phyloP scores from a whole-genome alignment of 2,329 filamentous ascomycete species.

The Claviceps sorghi region DNA sequence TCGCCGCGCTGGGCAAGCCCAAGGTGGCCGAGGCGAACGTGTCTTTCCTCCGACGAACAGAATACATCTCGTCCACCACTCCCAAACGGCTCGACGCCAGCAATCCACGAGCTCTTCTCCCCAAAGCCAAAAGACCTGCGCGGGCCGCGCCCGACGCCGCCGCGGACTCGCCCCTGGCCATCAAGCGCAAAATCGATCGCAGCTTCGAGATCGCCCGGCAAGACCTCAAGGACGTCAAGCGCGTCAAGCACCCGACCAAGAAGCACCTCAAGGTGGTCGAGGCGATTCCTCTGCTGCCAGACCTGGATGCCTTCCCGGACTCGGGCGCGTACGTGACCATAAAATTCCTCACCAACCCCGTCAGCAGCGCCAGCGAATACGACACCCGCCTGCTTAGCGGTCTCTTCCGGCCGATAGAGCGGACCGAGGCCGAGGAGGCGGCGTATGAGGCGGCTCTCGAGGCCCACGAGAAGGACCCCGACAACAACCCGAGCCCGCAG shows the following conservation, averaged over 20 bases:
- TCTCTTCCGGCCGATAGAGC: constrained; percentile 45
- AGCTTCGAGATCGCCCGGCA: constrained; percentile 41
- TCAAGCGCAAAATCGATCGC: constrained; percentile 52
- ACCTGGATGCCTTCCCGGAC: constrained; percentile 55
- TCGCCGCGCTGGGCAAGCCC: constrained; percentile 73
- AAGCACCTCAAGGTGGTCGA: constrained; percentile 43
- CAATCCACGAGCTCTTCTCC: constrained; percentile 24
- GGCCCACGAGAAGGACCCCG: constrained; percentile 41
- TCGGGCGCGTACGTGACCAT: constrained; percentile 54
- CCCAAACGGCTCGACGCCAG: constrained; percentile 34
- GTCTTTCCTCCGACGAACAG: constrained; percentile 87
- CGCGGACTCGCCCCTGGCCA: constrained; percentile 48
- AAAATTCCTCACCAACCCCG: constrained; percentile 53
- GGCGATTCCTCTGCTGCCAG: constrained; percentile 46
- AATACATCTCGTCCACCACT: constrained; percentile 66
- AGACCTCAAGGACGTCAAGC: constrained; percentile 37
- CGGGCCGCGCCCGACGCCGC: constrained; percentile 43
- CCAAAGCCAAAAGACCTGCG: constrained; percentile 18
- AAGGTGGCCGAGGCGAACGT: constrained; percentile 63
- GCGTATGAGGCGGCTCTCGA: constrained; percentile 35
- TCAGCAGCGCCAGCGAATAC: constrained; percentile 35
- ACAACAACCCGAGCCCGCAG: constrained; percentile 38
- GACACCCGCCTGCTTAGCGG: constrained; percentile 47
- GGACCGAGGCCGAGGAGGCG: constrained; percentile 38
- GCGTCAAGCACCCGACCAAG: constrained; percentile 44